These are phyloP conservation scores for Oenanthe javanica DNA, from an alignment of 140 eudicot genomes.

Conservation along the genomic window DNA sequence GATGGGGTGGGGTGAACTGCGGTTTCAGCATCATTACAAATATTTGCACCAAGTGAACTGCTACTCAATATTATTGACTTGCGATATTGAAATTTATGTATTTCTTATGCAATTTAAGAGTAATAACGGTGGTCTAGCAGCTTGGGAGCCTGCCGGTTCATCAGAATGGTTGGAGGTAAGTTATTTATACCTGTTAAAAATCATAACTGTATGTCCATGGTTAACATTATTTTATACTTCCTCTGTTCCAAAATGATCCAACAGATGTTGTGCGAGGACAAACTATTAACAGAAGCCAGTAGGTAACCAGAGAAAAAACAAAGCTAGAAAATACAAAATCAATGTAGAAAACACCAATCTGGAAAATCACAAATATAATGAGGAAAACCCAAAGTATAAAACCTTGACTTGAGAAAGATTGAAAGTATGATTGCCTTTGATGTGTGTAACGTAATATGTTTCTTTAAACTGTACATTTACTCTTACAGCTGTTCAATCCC, in stretches of 20 bases:
- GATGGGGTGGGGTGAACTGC: background rate
- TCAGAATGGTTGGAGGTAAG: conserved; percentile 4
- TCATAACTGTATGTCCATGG: background rate
- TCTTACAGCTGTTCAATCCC: background rate
- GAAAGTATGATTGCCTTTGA: background rate
- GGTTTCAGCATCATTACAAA: background rate
- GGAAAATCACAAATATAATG: background rate
- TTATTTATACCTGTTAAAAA: background rate
- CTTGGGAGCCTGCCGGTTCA: background rate
- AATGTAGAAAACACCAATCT: background rate
- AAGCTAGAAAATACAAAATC: background rate
- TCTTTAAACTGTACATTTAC: background rate
- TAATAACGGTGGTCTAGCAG: conserved; percentile 2
- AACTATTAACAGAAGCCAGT: no score
- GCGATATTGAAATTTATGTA: background rate
- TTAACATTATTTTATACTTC: background rate
- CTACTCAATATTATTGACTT: background rate
- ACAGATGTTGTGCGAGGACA: no score
- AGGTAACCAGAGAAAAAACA: background rate
- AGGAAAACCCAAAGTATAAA: background rate
- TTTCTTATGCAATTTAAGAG: background rate
- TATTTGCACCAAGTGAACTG: background rate
- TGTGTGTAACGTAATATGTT: background rate
- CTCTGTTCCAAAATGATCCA: background rate
- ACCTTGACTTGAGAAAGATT: background rate